These are phyloP conservation scores for Acer yangbiense DNA, from an alignment of 345 rosid genomes.

Conservation along the genomic window DNA sequence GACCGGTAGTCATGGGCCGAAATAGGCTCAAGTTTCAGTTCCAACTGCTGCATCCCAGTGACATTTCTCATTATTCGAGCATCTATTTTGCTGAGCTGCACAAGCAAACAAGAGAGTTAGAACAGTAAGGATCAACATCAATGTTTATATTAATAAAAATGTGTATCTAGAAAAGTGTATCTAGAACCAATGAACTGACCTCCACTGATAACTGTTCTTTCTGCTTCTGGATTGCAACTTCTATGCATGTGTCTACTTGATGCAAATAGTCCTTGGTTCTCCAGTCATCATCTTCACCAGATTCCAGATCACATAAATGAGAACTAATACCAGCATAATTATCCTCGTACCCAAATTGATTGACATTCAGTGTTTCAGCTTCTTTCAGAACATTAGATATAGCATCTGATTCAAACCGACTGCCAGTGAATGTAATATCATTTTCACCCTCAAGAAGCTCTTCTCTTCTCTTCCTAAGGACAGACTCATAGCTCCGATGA, in stretches of 20 bases:
- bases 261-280: constrained; percentile 65
- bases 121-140: background rate
- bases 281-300: constrained; percentile 81
- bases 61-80: constrained; percentile 72
- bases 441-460: constrained; percentile 59
- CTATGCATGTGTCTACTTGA: constrained; percentile 76
- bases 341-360: constrained; percentile 75
- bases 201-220: constrained; percentile 78
- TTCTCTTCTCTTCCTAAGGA: constrained; percentile 70
- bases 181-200: constrained; percentile 47
- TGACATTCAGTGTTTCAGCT: constrained; percentile 66
- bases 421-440: constrained; percentile 44
- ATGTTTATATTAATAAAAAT: constrained; percentile 6
- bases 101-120: constrained; percentile 25
- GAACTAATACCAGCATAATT: constrained; percentile 57
- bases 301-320: constrained; percentile 81
- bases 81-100: constrained; percentile 86
- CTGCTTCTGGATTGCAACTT: constrained; percentile 75
- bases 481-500: constrained; percentile 60
- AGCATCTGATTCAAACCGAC: constrained; percentile 72
- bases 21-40: constrained; percentile 73
- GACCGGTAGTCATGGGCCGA: constrained; percentile 68
- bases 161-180: constrained; percentile 13
- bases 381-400: constrained; percentile 74
- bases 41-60: constrained; percentile 79